Conservation (phyloP, 2,329 filamentous ascomycete genomes). For the Trichocomaceae sp. region DNA sequence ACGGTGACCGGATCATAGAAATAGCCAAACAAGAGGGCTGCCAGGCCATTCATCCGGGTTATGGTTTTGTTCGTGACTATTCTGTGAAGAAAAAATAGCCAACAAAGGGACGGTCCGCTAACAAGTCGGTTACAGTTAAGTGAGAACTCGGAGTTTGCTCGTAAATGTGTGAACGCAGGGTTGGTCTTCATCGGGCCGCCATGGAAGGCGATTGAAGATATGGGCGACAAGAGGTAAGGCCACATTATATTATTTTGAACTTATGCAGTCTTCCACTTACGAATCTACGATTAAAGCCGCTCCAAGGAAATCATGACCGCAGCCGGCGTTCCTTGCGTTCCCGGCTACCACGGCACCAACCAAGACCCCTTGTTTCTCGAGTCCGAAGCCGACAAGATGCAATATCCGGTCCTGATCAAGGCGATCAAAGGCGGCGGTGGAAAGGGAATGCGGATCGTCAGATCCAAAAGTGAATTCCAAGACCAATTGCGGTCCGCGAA, state of each 20-base stretch:
- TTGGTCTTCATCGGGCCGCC: conserved; percentile 93
- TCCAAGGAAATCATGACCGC: conserved; percentile 96
- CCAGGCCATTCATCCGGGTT: conserved; percentile 88
- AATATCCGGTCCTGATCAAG: conserved; percentile 59
- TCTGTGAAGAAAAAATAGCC: not conserved
- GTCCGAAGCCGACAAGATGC: conserved; percentile 65
- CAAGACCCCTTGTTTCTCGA: conserved; percentile 62
- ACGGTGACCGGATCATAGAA: conserved; percentile 84
- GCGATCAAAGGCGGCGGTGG: conserved; percentile 60
- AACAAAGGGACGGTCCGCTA: not conserved
- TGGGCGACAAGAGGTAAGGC: conserved; percentile 80
- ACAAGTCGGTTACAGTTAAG: conserved; percentile 49
- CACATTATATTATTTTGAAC: not conserved
- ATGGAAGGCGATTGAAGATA: conserved; percentile 64
- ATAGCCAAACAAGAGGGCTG: conserved; percentile 82
- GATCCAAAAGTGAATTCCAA: conserved; percentile 51
- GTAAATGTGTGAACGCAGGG: conserved; percentile 79
- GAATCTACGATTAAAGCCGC: conserved; percentile 38
- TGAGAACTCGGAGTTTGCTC: conserved; percentile 87
- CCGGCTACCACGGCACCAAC: conserved; percentile 84
- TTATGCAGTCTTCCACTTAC: not conserved
- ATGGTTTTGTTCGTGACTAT: conserved; percentile 62
- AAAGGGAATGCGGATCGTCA: conserved; percentile 64
- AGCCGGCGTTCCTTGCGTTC: conserved; percentile 93
- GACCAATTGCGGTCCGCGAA: conserved; percentile 58